A percentile compares a stretch with the other conserved stretches of the same genome.
These are phyloP conservation scores for Xylaria sp. DNA, from an alignment of 2,329 filamentous ascomycete species.

Conservation along the genomic window DNA sequence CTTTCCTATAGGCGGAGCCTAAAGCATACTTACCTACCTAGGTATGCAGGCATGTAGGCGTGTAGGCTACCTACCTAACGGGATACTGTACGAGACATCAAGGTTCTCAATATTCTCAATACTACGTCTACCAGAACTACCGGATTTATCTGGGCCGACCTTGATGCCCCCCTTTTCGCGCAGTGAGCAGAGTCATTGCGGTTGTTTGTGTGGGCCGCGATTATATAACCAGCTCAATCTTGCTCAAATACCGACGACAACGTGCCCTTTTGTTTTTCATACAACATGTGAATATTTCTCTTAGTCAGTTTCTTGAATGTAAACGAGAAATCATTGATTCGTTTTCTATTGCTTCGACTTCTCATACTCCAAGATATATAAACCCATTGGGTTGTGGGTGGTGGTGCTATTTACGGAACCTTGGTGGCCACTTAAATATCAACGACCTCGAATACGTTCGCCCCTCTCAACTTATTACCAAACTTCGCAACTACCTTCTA, in stretches of 20 bases:
- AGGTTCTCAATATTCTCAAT: conserved; percentile 23
- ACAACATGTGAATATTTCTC: neutral
- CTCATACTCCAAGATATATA: neutral
- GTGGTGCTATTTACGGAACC: conserved; percentile 5
- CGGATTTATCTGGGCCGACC: neutral
- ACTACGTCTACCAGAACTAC: neutral
- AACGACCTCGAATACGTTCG: neutral
- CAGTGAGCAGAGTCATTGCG: conserved; percentile 15
- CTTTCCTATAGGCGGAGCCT: neutral
- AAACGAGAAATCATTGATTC: too few species aligned
- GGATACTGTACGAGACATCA: conserved; percentile 10
- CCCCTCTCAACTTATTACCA: neutral
- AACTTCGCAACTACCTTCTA: too few species aligned
- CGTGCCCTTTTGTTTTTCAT: conserved; percentile 1
- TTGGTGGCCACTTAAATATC: conserved; percentile 20
- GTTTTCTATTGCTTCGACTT: neutral
- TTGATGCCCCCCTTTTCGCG: neutral
- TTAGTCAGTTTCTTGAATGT: neutral
- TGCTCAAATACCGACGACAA: conserved; percentile 42
- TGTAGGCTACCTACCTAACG: too few species aligned
- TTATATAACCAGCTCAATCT: conserved; percentile 46
- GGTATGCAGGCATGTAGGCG: too few species aligned
- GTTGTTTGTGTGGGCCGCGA: conserved; percentile 17
- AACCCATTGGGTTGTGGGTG: neutral
- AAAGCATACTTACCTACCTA: too few species aligned